Base-by-base conservation (phyloP, 202 grass and related monocot genomes). In the Bolboschoenoplectus hybrid region DNA sequence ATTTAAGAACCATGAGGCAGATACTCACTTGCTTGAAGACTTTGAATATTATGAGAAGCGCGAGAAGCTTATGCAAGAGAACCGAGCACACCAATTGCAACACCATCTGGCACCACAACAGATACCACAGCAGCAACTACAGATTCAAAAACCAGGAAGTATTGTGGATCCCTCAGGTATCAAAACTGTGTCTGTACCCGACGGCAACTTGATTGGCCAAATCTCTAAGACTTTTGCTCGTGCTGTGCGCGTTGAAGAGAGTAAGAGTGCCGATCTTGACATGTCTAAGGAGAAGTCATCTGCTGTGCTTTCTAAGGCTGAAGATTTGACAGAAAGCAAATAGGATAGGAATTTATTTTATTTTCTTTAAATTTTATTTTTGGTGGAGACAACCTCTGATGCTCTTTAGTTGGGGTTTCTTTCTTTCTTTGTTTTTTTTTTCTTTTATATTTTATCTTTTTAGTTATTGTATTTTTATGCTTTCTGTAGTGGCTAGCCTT, bases 21-120 rank as follows among this genome's bases (percentile, higher is more conserved):
- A 94, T 7, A 84, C 68, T 1, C 95, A 91, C 19, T 88, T 98
- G 56, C 90, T 98, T 50, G 96, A 98, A 17, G 96, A 98, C 76
- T 98, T 94, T 53, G 89, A 90, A 39, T 98, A 95, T 43, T 98
- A 96, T 6, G 95, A 98, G 88, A 89, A 98, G 61, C 86, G 93
- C 52, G 96, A 98, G 91, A 98, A 91, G 84, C 91, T 91, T 1
- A 86, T 94, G 85, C 90, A 89, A 86, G 96, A 98, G 88, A 96
- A 89, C 67, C 93, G 93, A 86, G 85, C 89, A 61, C 90, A 94
- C 61, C 91, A 97, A 58, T 75, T 85, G 50, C 87, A 77, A 66
- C 84, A 86, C 74, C 90, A 94, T 68, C 79, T 83, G 0, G 85
- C 79, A 57, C 71, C 78, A 47, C 92, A 65, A 83, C 34, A 85